Evolutionary conservation across 2,329 filamentous ascomycete species (phyloP).

Genomic region (Pestalotiopsis fici): DNA sequence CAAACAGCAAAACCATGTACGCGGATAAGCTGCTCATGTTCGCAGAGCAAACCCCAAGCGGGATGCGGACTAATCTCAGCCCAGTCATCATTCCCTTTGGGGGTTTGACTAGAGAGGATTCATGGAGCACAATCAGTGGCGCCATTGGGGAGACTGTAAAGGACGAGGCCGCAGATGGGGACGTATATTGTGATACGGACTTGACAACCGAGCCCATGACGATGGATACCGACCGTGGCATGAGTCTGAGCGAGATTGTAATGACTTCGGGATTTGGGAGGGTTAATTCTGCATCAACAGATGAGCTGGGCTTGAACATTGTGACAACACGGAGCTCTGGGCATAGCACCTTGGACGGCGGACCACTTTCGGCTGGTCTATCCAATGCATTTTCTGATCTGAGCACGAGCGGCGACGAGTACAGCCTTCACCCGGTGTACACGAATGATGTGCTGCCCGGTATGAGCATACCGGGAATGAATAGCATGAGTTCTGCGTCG

Average conservation of each 20-base stretch:
- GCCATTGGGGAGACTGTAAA: neutral
- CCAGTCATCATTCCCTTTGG: conserved; percentile 22
- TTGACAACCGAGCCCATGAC: neutral
- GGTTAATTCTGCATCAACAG: neutral
- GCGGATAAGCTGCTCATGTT: conserved; percentile 43
- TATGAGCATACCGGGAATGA: neutral
- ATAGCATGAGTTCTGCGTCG: neutral
- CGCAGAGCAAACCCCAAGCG: conserved; percentile 39
- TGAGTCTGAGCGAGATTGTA: neutral
- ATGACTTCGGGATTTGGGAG: neutral
- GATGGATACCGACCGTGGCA: neutral
- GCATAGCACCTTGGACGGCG: neutral
- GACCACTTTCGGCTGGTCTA: conserved; percentile 5
- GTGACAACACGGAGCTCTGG: conserved; percentile 5
- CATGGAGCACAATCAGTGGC: neutral
- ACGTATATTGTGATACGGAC: neutral
- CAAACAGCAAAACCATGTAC: conserved; percentile 43
- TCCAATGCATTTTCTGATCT: conserved; percentile 7
- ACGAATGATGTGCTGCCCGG: neutral
- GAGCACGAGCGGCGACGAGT: conserved; percentile 3
- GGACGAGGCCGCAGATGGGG: neutral
- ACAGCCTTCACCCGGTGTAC: neutral
- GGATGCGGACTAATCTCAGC: conserved; percentile 34
- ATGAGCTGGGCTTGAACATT: neutral
- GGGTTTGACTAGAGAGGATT: neutral